Evolutionary conservation across 352 stramenopile genomes (phyloP).

Genomic region (Globisporangium splendens): DNA sequence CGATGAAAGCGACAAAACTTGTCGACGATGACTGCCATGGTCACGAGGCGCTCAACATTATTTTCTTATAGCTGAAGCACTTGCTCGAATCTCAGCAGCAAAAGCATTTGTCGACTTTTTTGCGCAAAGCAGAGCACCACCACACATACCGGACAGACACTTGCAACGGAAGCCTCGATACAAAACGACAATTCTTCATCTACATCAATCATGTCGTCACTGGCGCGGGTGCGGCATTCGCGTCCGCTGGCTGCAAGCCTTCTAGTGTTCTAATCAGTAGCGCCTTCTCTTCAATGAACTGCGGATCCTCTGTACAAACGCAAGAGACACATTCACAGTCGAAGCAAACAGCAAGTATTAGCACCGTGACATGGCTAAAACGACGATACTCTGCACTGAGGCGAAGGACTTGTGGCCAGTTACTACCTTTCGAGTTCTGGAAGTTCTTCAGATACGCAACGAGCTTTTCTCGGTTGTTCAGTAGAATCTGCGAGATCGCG

Average conservation of each 20-base stretch:
- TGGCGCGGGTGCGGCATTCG: not conserved
- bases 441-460: conserved; percentile 97
- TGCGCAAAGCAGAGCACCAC: no score
- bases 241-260: conserved; percentile 30
- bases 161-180: no score
- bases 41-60: no score
- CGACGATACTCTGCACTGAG: not conserved
- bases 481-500: conserved; percentile 94
- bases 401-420: not conserved
- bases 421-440: conserved; percentile 91
- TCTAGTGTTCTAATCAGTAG: conserved; percentile 89
- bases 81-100: no score
- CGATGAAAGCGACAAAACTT: no score
- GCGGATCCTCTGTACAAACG: conserved; percentile 72
- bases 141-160: no score
- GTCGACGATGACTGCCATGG: no score
- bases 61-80: no score
- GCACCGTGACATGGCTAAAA: conserved; percentile 6
- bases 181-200: no score
- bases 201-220: conserved; percentile 6
- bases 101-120: no score
- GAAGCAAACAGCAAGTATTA: no score
- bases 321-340: no score
- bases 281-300: conserved; percentile 93
- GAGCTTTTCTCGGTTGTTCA: conserved; percentile 98